A percentile compares a stretch with the other conserved stretches of the same genome.
These are phyloP conservation scores for Ophiostoma novo-ulmi DNA, from an alignment of 2,329 filamentous ascomycete species.

Conservation along the genomic window DNA sequence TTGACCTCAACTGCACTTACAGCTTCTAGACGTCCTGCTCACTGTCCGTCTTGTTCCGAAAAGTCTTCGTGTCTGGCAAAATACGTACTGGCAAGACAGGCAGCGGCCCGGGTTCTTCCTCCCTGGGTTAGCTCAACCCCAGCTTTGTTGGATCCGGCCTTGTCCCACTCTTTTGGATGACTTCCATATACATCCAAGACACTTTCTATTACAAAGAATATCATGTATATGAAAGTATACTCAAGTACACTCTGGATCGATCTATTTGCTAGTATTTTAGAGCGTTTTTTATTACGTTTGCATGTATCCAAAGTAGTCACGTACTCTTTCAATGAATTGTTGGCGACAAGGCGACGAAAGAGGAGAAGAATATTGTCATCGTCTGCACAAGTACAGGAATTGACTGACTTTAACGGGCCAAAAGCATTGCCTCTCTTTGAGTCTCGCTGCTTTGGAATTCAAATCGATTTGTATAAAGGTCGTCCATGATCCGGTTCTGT, in stretches of 20 bases:
- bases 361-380: background rate
- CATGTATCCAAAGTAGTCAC: background rate
- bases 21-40: no score
- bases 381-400: background rate
- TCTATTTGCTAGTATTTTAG: slow-evolving; percentile 1
- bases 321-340: background rate
- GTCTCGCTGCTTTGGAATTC: background rate
- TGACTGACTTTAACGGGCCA: background rate
- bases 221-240: background rate
- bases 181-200: background rate
- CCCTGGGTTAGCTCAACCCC: slow-evolving; percentile 24
- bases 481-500: slow-evolving; percentile 1
- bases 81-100: background rate
- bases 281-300: slow-evolving; percentile 11
- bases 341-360: background rate
- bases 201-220: background rate
- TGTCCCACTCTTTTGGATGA: background rate
- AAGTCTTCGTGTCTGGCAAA: slow-evolving; percentile 22
- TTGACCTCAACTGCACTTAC: background rate
- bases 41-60: slow-evolving; percentile 21
- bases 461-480: slow-evolving; percentile 6
- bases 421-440: background rate
- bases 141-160: slow-evolving; percentile 20
- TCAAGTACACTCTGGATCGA: slow-evolving; percentile 4
- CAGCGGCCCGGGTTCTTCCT: slow-evolving; percentile 24